phyloP scores from a whole-genome alignment of 306 rosid genomes.

The Ceratonia siliqua region DNA sequence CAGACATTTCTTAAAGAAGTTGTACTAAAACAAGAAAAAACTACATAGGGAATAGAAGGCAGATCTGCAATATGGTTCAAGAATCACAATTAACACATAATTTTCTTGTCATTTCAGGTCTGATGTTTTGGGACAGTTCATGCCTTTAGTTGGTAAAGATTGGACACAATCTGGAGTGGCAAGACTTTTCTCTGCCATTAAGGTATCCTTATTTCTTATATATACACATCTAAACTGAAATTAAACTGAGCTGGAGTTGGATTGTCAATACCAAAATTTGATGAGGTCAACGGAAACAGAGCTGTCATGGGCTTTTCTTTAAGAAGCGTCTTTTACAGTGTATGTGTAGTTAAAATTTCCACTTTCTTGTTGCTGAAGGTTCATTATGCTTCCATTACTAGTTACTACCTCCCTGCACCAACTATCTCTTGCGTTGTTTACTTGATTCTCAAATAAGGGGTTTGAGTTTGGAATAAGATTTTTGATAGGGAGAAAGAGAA shows the following conservation, averaged over 20 bases:
- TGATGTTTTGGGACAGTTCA: constrained; percentile 97
- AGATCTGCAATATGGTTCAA: constrained; percentile 19
- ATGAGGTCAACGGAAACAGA: constrained; percentile 10
- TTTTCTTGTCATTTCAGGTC: constrained; percentile 60
- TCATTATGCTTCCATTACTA: background rate
- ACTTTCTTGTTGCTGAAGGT: constrained; percentile 14
- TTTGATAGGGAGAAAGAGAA: constrained; percentile 13
- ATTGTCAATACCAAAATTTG: constrained; percentile 3
- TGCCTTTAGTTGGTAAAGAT: constrained; percentile 98
- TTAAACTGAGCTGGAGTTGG: constrained; percentile 20
- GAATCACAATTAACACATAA: constrained; percentile 5
- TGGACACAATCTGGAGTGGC: constrained; percentile 99
- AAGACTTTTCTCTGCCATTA: constrained; percentile 85
- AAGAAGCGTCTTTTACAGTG: constrained; percentile 12
- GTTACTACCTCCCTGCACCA: background rate
- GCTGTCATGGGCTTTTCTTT: constrained; percentile 17
- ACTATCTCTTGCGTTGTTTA: constrained; percentile 1
- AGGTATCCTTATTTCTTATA: constrained; percentile 49
- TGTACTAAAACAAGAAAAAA: background rate
- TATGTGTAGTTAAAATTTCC: background rate
- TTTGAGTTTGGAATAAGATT: no score
- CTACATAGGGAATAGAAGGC: background rate
- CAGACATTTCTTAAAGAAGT: constrained; percentile 14
- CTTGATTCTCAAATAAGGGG: constrained; percentile 16
- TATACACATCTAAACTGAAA: background rate